These are phyloP conservation scores for Acanthamoeba healyi DNA, from an alignment of 208 protist species.

Conservation along the genomic window DNA sequence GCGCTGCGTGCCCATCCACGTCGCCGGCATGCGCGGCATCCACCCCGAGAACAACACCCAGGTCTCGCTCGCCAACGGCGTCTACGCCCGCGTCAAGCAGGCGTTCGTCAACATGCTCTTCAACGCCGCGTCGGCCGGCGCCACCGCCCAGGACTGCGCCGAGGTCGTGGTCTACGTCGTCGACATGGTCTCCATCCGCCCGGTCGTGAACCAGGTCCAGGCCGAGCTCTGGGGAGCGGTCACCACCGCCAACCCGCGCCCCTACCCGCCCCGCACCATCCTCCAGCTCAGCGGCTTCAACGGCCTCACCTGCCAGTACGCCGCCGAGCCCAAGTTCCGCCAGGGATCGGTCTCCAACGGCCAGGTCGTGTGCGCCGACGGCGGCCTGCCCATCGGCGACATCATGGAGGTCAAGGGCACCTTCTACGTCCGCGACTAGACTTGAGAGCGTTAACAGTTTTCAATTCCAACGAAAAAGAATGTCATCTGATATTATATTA, in stretches of 20 bases:
- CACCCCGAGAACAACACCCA: constrained; percentile 37
- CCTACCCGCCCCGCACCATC: constrained; percentile 29
- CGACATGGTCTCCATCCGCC: constrained; percentile 52
- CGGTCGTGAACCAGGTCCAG: constrained; percentile 26
- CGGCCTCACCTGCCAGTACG: constrained; percentile 54
- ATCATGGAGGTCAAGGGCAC: constrained; percentile 46
- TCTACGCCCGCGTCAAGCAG: constrained; percentile 45
- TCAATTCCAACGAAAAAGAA: too few species aligned
- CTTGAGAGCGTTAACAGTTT: too few species aligned
- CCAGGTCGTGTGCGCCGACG: constrained; percentile 46
- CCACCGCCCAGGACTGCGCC: constrained; percentile 2
- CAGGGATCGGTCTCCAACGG: constrained; percentile 6
- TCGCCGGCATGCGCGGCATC: constrained; percentile 53
- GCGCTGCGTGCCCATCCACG: constrained; percentile 20
- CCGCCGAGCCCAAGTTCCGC: background rate
- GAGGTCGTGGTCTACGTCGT: constrained; percentile 15
- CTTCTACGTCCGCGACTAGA: constrained; percentile 36
- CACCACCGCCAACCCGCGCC: background rate
- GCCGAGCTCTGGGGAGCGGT: background rate
- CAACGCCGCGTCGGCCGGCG: background rate
- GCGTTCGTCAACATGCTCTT: constrained; percentile 61
- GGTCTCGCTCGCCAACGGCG: constrained; percentile 8
- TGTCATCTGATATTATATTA: too few species aligned
- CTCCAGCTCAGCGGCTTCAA: constrained; percentile 39
- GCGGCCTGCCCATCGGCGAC: constrained; percentile 10